Percentiles rank a stretch among this genome's conserved stretches.
These are phyloP conservation scores for Verbena officinalis DNA, from an alignment of 257 asterid species.

Conservation along the genomic window DNA sequence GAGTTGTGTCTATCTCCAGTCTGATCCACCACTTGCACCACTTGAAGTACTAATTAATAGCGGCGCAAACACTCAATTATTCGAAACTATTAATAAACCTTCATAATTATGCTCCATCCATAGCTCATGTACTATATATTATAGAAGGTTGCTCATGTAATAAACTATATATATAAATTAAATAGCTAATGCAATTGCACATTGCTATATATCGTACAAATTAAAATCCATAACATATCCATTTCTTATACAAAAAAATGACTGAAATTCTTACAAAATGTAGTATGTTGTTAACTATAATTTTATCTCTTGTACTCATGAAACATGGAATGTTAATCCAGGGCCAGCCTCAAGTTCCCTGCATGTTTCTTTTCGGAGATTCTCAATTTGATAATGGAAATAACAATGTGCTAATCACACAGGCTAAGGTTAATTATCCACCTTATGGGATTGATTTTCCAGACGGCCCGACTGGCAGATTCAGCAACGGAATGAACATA, in stretches of 20 bases:
- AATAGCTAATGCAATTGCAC: too few relatives aligned
- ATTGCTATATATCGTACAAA: background rate
- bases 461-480: constrained; percentile 55
- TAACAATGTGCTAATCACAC: constrained; percentile 44
- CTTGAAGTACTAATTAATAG: too few relatives aligned
- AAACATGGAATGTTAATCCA: background rate
- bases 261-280: constrained; percentile 16
- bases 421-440: constrained; percentile 48
- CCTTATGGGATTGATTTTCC: constrained; percentile 70
- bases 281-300: constrained; percentile 13
- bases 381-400: constrained; percentile 65
- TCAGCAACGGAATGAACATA: constrained; percentile 40
- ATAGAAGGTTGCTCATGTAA: too few relatives aligned
- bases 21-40: too few relatives aligned
- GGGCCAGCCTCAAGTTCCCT: constrained; percentile 48
- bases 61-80: too few relatives aligned
- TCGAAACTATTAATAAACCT: too few relatives aligned
- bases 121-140: too few relatives aligned
- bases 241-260: constrained; percentile 11
- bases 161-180: too few relatives aligned
- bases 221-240: background rate
- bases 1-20: too few relatives aligned
- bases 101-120: too few relatives aligned
- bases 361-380: constrained; percentile 53
- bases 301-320: constrained; percentile 12